Base-by-base conservation (phyloP, 2,329 filamentous ascomycete genomes). In the Fonsecaea pedrosoi region DNA sequence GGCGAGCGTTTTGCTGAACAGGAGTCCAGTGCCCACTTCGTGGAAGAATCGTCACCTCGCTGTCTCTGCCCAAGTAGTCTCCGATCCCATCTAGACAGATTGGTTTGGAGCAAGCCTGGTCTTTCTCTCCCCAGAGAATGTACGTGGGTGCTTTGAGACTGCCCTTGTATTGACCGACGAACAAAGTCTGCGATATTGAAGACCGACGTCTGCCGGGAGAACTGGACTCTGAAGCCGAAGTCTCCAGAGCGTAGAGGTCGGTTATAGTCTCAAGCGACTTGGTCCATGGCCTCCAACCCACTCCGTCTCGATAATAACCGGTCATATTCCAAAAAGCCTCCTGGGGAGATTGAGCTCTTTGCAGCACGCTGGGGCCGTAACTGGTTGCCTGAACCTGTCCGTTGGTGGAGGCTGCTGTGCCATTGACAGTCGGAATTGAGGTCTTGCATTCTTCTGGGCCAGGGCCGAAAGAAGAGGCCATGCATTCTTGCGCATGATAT, bases 21-120 rank as follows among this genome's bases (percentile, higher is more conserved):
- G 84, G 81, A 13, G 82, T 81, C 79, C 85, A 87, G 74, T 88
- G 86, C 0, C 83, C 85, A 10, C 80, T 81, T 8, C 77, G 74
- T 3, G 83, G 80, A 7, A 87, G 73, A 48, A 83, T 69, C 18
- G 85, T 74, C 3, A 86, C 78, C 71, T 86, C 82, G 63, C 84
- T 86, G 25, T 79, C 78, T 64, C 74, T 77, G 15, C 78, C 76
- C 18, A 87, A 78, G 69, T 84, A 86, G 60, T 85, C 83, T 0
- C 78, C 78, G 30, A 87, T 80, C 0, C 85, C 85, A 60, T 85
- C 82, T 32, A 87, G 74, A 32, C 79, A 81, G 34, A 88, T 75
- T 12, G 77, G 75, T 50, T 75, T 75, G 58, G 85, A 81, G 42
- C 87, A 79, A 5, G 85, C 85, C 10, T 77, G 72, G 72, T 88